phyloP scores from a whole-genome alignment of 202 grass and related monocot genomes.

The Schoenoplectus triqueter region DNA sequence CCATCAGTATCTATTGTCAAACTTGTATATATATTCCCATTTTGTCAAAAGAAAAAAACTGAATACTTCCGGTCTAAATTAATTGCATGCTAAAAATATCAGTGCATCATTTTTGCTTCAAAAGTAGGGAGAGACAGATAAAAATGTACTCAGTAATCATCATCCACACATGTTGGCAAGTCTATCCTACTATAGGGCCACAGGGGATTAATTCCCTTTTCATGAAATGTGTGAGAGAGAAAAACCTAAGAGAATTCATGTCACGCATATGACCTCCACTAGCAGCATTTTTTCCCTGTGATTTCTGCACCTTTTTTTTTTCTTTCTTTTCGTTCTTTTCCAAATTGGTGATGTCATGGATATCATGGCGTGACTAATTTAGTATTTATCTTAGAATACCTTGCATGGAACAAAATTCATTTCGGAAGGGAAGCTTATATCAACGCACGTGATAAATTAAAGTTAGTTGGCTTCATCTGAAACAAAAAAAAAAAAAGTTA shows the following conservation, averaged over 20 bases:
- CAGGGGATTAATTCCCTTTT: background rate
- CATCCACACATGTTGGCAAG: background rate
- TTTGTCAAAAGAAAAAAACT: too few species aligned
- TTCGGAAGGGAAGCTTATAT: too few species aligned
- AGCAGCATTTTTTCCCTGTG: background rate
- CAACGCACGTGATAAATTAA: too few species aligned
- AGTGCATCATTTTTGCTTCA: background rate
- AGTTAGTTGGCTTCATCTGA: too few species aligned
- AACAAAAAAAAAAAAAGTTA: too few species aligned
- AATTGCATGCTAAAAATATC: background rate
- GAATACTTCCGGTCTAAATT: background rate
- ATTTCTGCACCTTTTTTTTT: background rate
- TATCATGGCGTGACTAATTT: background rate
- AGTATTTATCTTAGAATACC: background rate
- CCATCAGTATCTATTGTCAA: background rate
- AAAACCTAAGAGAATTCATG: background rate
- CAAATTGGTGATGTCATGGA: background rate
- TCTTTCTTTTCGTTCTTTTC: background rate
- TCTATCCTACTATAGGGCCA: background rate
- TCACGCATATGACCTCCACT: conserved; percentile 21
- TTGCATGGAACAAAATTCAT: background rate
- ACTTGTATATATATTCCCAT: too few species aligned
- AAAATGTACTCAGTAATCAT: background rate
- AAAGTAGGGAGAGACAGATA: background rate
- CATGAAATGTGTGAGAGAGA: background rate